Conservation (phyloP, 2,329 filamentous ascomycete species). For the Trichothecium roseum region DNA sequence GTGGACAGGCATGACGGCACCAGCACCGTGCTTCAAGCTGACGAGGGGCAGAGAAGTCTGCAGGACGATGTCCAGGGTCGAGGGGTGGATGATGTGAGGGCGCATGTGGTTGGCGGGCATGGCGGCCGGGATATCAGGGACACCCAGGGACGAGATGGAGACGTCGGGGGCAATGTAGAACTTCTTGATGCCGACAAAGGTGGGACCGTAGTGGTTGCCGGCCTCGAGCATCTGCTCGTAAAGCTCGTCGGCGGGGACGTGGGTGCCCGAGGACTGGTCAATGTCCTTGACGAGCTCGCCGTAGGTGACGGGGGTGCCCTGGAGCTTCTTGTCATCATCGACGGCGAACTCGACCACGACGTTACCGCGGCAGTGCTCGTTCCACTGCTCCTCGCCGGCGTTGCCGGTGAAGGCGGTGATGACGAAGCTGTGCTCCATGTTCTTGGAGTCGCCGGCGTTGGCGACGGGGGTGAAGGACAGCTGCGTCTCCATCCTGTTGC, state of each 20-base stretch:
- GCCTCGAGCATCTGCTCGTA: constrained; percentile 7
- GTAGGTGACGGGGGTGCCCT: not conserved
- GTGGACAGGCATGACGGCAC: constrained; percentile 1
- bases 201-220: constrained; percentile 9
- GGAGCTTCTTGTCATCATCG: constrained; percentile 3
- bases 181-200: constrained; percentile 5
- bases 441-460: not conserved
- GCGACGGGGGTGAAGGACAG: constrained; percentile 3
- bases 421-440: constrained; percentile 3
- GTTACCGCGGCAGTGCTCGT: constrained; percentile 10
- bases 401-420: constrained; percentile 7
- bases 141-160: constrained; percentile 1
- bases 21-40: constrained; percentile 1
- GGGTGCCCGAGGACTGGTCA: not conserved
- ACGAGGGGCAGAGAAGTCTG: constrained; percentile 8
- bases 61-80: constrained; percentile 17
- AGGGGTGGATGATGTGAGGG: constrained; percentile 19
- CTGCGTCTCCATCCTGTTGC: constrained; percentile 4
- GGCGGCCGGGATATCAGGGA: constrained; percentile 8
- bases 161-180: no score
- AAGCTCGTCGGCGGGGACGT: constrained; percentile 5
- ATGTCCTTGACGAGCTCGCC: constrained; percentile 1
- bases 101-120: constrained; percentile 20
- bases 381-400: constrained; percentile 10
- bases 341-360: constrained; percentile 7